These are phyloP conservation scores for Xylaria multiplex DNA, from an alignment of 2,329 filamentous ascomycete species.

Conservation along the genomic window DNA sequence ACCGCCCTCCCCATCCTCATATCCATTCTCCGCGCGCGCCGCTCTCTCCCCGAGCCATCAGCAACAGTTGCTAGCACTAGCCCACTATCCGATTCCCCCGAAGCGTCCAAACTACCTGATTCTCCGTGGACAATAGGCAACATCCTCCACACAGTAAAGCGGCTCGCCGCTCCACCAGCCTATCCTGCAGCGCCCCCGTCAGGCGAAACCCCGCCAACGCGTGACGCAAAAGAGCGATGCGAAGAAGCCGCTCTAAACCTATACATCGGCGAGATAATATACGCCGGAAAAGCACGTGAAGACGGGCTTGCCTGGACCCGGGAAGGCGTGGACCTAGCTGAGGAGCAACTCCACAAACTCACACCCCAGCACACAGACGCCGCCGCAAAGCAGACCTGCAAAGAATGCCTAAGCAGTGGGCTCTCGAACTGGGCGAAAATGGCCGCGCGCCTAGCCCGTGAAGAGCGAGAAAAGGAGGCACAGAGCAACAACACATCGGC, in stretches of 20 bases:
- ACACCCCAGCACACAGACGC: conserved; percentile 57
- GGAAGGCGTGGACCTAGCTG: conserved; percentile 84
- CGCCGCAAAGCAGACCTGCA: conserved; percentile 69
- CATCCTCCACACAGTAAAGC: conserved; percentile 45
- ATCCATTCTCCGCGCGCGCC: conserved; percentile 82
- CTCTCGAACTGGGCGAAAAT: conserved; percentile 86
- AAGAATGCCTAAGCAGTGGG: conserved; percentile 79
- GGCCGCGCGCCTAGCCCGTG: conserved; percentile 70
- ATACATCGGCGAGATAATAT: conserved; percentile 95
- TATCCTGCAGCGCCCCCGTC: conserved; percentile 78
- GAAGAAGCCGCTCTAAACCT: conserved; percentile 87
- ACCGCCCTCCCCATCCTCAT: conserved; percentile 84
- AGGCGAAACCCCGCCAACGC: conserved; percentile 73
- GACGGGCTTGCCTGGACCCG: conserved; percentile 89
- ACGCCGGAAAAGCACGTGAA: conserved; percentile 68
- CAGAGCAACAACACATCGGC: neutral
- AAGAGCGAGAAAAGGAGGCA: conserved; percentile 43
- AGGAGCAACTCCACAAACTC: conserved; percentile 68
- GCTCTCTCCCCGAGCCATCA: conserved; percentile 59
- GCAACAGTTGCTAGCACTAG: conserved; percentile 2
- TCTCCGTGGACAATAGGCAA: conserved; percentile 42
- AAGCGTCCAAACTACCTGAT: conserved; percentile 10
- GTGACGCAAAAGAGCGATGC: conserved; percentile 74
- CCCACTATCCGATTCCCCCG: conserved; percentile 22
- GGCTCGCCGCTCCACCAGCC: conserved; percentile 59